These are phyloP conservation scores for Candida tammaniensis DNA, from an alignment of 805 yeast genomes.

Conservation along the genomic window DNA sequence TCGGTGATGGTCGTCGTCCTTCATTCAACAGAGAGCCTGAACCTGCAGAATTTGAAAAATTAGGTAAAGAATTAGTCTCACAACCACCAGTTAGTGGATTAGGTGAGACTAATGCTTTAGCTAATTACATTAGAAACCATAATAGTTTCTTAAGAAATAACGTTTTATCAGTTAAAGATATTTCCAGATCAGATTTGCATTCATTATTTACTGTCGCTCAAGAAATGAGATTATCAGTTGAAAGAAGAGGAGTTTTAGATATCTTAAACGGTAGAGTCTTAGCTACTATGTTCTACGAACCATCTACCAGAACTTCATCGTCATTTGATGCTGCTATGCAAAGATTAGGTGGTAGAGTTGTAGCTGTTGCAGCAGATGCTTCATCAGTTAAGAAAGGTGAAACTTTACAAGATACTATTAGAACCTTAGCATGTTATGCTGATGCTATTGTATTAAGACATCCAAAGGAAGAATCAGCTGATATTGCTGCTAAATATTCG, in stretches of 20 bases:
- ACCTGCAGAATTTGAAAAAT: constrained; percentile 41
- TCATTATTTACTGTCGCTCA: constrained; percentile 94
- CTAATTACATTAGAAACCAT: constrained; percentile 71
- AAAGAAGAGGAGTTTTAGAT: constrained; percentile 92
- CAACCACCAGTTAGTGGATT: constrained; percentile 71
- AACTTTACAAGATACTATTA: constrained; percentile 92
- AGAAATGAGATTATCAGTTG: constrained; percentile 95
- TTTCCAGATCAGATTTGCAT: constrained; percentile 86
- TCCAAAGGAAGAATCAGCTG: constrained; percentile 89
- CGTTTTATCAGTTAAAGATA: constrained; percentile 83
- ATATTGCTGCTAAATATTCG: constrained; percentile 91
- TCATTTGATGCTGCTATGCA: constrained; percentile 99
- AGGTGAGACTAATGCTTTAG: constrained; percentile 75
- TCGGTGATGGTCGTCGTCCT: constrained; percentile 34
- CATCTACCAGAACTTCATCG: constrained; percentile 94
- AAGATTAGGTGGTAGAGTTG: constrained; percentile 97
- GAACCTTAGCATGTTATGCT: constrained; percentile 91
- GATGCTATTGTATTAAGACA: constrained; percentile 98
- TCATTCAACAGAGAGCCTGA: constrained; percentile 42
- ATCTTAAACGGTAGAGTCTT: constrained; percentile 85
- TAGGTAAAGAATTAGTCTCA: constrained; percentile 68
- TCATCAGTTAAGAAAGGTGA: constrained; percentile 99
- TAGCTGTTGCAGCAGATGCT: constrained; percentile 76
- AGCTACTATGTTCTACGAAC: constrained; percentile 96
- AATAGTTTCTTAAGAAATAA: constrained; percentile 90